These are phyloP conservation scores for Malania oleifera DNA, from an alignment of 164 flowering plant genomes.

Conservation along the genomic window DNA sequence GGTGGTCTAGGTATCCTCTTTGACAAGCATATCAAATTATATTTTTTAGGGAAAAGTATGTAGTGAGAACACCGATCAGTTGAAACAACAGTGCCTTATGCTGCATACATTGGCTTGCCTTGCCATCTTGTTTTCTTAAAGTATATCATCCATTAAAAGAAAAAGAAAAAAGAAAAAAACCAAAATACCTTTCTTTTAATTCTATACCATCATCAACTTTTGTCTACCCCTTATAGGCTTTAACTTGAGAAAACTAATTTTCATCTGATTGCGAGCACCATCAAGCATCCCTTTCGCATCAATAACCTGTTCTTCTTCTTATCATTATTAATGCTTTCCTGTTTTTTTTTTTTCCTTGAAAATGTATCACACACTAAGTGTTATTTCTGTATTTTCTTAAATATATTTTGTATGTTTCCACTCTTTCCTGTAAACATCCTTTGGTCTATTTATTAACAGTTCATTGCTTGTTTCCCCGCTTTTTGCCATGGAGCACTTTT, in stretches of 20 bases:
- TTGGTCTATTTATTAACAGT: not conserved
- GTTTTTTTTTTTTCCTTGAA: too few species aligned
- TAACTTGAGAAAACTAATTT: too few species aligned
- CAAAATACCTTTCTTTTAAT: too few species aligned
- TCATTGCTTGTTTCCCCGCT: not conserved
- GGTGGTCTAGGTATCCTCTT: constrained; percentile 83
- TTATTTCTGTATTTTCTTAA: too few species aligned
- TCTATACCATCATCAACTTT: too few species aligned
- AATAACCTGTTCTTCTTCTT: too few species aligned
- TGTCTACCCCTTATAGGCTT: too few species aligned
- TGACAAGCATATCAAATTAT: not conserved
- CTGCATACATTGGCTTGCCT: not conserved
- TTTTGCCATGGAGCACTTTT: not conserved
- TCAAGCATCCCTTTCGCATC: too few species aligned
- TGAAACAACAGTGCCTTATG: not conserved
- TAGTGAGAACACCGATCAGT: not conserved
- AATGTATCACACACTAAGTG: too few species aligned
- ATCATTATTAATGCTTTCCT: too few species aligned
- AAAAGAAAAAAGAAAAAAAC: too few species aligned
- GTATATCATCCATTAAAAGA: not conserved
- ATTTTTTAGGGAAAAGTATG: not conserved
- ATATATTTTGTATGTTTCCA: not conserved
- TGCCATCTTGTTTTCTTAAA: not conserved
- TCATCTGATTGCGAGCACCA: too few species aligned
- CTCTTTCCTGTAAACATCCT: not conserved